Evolutionary conservation across 2,329 filamentous ascomycete genomes (phyloP).

Genomic region (Fusarium cicatricum): DNA sequence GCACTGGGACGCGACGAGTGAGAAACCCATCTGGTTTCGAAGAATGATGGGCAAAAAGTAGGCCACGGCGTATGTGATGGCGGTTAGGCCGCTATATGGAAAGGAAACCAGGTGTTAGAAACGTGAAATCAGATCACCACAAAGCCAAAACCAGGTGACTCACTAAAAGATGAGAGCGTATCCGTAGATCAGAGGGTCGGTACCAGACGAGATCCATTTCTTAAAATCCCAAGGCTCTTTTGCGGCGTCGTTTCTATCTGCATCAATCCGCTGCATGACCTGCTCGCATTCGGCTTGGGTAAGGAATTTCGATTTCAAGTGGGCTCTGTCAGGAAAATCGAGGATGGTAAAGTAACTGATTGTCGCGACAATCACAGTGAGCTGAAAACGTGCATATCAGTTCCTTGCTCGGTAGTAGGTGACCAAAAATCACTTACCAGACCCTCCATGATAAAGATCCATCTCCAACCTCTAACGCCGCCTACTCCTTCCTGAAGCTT

Average conservation of each 20-base stretch:
- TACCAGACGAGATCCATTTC: constrained; percentile 6
- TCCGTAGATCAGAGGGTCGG: constrained; percentile 20
- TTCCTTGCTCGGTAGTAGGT: background rate
- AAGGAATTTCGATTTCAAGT: constrained; percentile 18
- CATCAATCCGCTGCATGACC: constrained; percentile 23
- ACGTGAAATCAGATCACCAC: no score
- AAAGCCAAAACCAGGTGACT: background rate
- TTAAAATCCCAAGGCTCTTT: constrained; percentile 13
- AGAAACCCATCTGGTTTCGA: constrained; percentile 27
- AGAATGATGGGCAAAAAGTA: constrained; percentile 39
- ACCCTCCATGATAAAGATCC: constrained; percentile 53
- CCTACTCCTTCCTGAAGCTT: constrained; percentile 40
- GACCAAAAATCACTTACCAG: background rate
- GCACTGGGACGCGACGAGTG: constrained; percentile 23
- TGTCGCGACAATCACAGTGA: constrained; percentile 13
- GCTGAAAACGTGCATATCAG: background rate
- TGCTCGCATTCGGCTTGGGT: constrained; percentile 6
- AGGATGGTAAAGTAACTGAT: constrained; percentile 33
- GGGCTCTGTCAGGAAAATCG: constrained; percentile 30
- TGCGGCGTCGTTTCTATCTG: constrained; percentile 25
- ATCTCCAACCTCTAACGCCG: constrained; percentile 55
- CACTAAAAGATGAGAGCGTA: constrained; percentile 26
- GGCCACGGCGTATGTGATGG: constrained; percentile 27
- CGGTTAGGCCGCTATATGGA: constrained; percentile 1
- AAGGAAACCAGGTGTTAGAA: no score